Evolutionary conservation across 2,329 filamentous ascomycete species (phyloP).

Genomic region (Claviceps africana): DNA sequence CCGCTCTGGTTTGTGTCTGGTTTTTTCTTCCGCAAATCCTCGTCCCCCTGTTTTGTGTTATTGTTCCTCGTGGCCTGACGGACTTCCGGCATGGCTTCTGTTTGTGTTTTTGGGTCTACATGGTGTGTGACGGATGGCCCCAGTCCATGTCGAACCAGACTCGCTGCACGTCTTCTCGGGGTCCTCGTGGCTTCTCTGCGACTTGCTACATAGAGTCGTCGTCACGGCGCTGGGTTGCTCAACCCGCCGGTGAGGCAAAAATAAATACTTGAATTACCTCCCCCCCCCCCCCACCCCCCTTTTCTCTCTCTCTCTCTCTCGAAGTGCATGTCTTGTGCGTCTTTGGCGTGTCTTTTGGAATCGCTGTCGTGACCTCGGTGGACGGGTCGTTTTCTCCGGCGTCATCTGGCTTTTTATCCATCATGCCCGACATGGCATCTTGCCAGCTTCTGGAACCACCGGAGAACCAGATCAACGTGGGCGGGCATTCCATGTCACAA

Average conservation of each 20-base stretch:
- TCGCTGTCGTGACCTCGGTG: no score
- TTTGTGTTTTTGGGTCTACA: background rate
- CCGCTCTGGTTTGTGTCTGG: background rate
- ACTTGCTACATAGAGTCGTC: background rate
- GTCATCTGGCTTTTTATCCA: no score
- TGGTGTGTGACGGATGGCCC: slow-evolving; percentile 1
- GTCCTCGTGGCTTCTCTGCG: background rate
- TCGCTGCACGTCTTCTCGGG: background rate
- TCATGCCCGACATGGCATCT: no score
- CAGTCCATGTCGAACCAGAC: background rate
- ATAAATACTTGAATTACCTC: no score
- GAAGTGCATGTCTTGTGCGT: no score
- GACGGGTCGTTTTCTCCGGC: no score
- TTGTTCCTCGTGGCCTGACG: background rate
- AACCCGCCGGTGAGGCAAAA: background rate
- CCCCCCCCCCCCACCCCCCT: no score
- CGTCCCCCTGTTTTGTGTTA: background rate
- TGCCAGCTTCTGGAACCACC: no score
- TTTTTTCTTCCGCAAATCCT: background rate
- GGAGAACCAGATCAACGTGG: background rate
- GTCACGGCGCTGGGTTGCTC: background rate
- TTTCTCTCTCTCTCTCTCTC: no score
- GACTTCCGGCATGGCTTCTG: slow-evolving; percentile 1
- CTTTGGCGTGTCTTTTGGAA: no score
- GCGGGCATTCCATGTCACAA: background rate